Evolutionary conservation across 306 rosid genomes (phyloP), one percentile per base, ranked within the genome.

Genomic region (Rubus parviflorus): DNA sequence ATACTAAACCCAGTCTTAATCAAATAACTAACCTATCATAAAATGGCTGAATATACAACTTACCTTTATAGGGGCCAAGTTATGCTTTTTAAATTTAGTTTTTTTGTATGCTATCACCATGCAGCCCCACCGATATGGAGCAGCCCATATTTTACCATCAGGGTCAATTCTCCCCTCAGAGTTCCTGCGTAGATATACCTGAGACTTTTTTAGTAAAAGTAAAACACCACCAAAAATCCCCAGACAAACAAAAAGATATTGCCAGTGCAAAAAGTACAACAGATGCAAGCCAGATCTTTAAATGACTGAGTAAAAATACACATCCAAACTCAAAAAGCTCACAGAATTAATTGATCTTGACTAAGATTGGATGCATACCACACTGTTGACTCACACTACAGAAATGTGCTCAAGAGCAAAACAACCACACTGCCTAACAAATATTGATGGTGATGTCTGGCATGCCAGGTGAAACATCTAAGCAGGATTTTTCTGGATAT

Each of bases 111-210:
- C 97, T 77, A 94, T 94, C 51, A 94, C 97, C 88, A 92, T 85
- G 88, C 96, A 89, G 68, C 98, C 96, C 97, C 92, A 94, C 77
- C 98, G 87, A 80, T 91, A 94, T 7, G 98, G 98, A 74, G 90
- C 92, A 47, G 94, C 92, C 94, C 97, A 94, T 73, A 92, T 84
- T 83, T 86, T 85, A 73, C 97, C 97, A 22, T 86, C 84, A 71
- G 87, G 86, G 80, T 94, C 97, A 48, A 90, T 79, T 79, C 80
- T 87, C 78, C 97, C 97, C 61, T 85, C 93, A 72, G 72, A 17
- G 92, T 90, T 92, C 93, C 97, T 92, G 92, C 95, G 84, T 65
- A 92, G 81, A 86, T 88, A 89, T 73, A 87, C 87, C 97, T 92
- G 97, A 84, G 80, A 74, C 81, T 77, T 77, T 77, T 83, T 90